A percentile compares a stretch with the other conserved stretches of the same genome.
Evolutionary conservation across 2,329 filamentous ascomycete species (phyloP).

Genomic region (Fusarium redolens): DNA sequence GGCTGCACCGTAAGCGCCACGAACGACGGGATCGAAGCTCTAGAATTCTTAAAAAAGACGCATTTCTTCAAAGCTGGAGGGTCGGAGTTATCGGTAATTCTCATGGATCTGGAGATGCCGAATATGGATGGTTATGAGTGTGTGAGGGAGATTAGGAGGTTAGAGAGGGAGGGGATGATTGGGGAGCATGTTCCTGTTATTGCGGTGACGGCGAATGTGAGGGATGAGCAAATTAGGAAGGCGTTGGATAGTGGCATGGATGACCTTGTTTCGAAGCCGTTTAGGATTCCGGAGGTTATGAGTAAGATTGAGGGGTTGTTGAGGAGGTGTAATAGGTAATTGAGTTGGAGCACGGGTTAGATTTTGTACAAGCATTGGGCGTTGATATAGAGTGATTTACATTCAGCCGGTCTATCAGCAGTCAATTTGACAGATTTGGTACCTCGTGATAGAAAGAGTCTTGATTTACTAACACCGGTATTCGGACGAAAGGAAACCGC

Average conservation of each 20-base stretch:
- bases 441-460: too few relatives aligned
- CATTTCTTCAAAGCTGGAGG: constrained; percentile 44
- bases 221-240: constrained; percentile 58
- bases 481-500: neutral
- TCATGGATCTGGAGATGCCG: constrained; percentile 63
- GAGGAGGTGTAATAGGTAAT: neutral
- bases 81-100: constrained; percentile 51
- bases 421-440: too few relatives aligned
- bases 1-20: constrained; percentile 70
- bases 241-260: constrained; percentile 57
- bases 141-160: constrained; percentile 53
- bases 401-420: too few relatives aligned
- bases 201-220: constrained; percentile 60
- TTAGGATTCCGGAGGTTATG: constrained; percentile 63
- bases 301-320: constrained; percentile 60
- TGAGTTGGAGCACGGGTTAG: too few relatives aligned
- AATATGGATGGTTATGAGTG: constrained; percentile 61
- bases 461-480: neutral
- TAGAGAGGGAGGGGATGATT: constrained; percentile 50
- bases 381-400: neutral
- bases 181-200: constrained; percentile 55
- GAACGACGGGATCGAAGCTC: constrained; percentile 70
- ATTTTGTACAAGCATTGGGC: neutral
- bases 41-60: constrained; percentile 53
- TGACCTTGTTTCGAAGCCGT: constrained; percentile 69